Evolutionary conservation across 2,329 filamentous ascomycete species (phyloP).

Genomic region (Dactylella cylindrospora): DNA sequence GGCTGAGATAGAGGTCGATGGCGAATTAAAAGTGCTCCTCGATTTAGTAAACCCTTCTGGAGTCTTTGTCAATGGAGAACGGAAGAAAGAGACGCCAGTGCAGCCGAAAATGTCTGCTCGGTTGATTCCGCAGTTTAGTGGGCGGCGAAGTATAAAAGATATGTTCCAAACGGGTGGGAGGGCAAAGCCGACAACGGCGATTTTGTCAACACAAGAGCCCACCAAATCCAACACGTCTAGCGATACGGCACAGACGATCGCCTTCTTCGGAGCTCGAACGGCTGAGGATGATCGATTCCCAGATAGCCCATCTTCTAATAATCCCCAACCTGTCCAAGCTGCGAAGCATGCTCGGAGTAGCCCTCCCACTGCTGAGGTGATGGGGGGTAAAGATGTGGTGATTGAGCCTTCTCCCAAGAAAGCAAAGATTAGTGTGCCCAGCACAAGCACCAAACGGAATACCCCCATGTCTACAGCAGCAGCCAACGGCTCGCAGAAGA

Average conservation of each 20-base stretch:
- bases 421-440: conserved; percentile 3
- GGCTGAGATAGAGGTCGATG: conserved; percentile 61
- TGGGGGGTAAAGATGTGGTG: conserved; percentile 1
- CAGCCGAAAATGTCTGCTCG: conserved; percentile 75
- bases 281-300: conserved; percentile 15
- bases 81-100: conserved; percentile 64
- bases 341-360: conserved; percentile 6
- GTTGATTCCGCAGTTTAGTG: conserved; percentile 83
- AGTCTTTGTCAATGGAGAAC: conserved; percentile 68
- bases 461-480: neutral
- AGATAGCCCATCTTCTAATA: conserved; percentile 53
- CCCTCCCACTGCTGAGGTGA: neutral
- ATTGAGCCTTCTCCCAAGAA: conserved; percentile 27
- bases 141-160: conserved; percentile 80
- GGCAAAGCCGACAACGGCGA: conserved; percentile 55
- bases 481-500: conserved; percentile 11
- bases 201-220: conserved; percentile 30
- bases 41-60: conserved; percentile 78
- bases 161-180: conserved; percentile 66
- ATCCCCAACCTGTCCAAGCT: conserved; percentile 55
- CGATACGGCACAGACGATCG: conserved; percentile 47
- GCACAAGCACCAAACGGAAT: conserved; percentile 1
- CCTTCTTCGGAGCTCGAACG: conserved; percentile 7
- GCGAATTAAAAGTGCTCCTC: conserved; percentile 59
- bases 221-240: conserved; percentile 28